phyloP scores from a whole-genome alignment of 176 grass and related monocot species.

The Leersia perrieri region DNA sequence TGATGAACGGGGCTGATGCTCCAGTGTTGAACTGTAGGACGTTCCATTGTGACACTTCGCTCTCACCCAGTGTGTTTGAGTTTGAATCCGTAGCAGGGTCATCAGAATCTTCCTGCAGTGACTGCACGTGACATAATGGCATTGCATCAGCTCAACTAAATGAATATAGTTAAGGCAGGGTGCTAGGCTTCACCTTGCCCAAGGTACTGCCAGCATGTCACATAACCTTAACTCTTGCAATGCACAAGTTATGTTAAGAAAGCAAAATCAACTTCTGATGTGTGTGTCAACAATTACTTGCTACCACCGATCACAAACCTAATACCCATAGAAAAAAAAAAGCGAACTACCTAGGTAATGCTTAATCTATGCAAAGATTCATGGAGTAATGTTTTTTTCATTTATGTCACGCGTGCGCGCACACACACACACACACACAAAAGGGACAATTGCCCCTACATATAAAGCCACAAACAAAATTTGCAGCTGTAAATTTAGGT shows the following conservation, averaged over 20 bases:
- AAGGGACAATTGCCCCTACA: too few relatives aligned
- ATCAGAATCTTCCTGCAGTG: constrained; percentile 63
- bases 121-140: constrained; percentile 52
- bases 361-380: background rate
- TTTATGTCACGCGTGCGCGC: too few relatives aligned
- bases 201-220: background rate
- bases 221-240: background rate
- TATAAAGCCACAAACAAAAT: background rate
- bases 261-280: background rate
- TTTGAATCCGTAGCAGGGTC: constrained; percentile 42
- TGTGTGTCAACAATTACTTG: background rate
- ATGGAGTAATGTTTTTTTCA: background rate
- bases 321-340: background rate
- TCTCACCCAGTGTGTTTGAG: constrained; percentile 55
- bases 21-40: constrained; percentile 96
- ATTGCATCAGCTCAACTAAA: constrained; percentile 17
- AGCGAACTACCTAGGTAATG: background rate
- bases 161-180: constrained; percentile 1
- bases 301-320: background rate
- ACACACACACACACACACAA: too few relatives aligned
- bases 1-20: constrained; percentile 81
- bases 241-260: constrained; percentile 17
- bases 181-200: background rate
- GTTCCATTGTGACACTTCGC: constrained; percentile 93
- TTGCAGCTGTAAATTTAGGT: background rate